Evolutionary conservation across 257 asterid species (phyloP).

Genomic region (Plectranthus barbatus): DNA sequence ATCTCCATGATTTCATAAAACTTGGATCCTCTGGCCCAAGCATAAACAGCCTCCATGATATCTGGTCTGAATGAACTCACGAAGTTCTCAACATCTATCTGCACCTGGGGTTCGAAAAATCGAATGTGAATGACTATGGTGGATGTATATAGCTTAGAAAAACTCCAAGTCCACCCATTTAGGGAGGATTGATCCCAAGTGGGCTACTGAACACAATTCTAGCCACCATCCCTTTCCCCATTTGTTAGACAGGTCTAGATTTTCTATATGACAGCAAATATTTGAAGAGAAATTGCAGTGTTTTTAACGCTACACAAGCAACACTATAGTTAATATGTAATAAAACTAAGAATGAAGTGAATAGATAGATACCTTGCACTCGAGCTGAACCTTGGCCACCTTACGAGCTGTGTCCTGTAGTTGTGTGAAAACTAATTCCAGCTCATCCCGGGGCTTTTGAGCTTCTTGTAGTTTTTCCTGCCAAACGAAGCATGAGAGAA

Average conservation of each 20-base stretch:
- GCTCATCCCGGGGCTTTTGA: constrained; percentile 85
- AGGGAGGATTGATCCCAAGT: no score
- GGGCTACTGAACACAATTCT: background rate
- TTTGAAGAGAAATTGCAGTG: background rate
- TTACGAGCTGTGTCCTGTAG: constrained; percentile 83
- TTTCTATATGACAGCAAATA: no score
- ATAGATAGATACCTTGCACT: constrained; percentile 71
- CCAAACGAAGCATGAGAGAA: constrained; percentile 95
- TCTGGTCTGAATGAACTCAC: constrained; percentile 90
- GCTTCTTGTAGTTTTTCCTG: constrained; percentile 93
- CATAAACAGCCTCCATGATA: constrained; percentile 92
- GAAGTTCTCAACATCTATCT: constrained; percentile 80
- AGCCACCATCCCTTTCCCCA: background rate
- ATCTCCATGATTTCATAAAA: constrained; percentile 90
- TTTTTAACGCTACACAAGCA: background rate
- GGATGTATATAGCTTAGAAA: no score
- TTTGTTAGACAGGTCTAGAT: background rate
- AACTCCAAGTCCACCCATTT: background rate
- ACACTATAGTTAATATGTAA: background rate
- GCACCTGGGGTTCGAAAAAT: constrained; percentile 75
- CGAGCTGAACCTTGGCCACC: constrained; percentile 94
- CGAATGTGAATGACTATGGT: no score
- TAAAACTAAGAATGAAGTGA: background rate
- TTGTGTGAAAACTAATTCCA: constrained; percentile 64
- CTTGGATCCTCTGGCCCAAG: constrained; percentile 91